A percentile compares a stretch with the other conserved stretches of the same genome.
Evolutionary conservation across 2,329 filamentous ascomycete genomes (phyloP).

Genomic region (Blastomyces parvus): DNA sequence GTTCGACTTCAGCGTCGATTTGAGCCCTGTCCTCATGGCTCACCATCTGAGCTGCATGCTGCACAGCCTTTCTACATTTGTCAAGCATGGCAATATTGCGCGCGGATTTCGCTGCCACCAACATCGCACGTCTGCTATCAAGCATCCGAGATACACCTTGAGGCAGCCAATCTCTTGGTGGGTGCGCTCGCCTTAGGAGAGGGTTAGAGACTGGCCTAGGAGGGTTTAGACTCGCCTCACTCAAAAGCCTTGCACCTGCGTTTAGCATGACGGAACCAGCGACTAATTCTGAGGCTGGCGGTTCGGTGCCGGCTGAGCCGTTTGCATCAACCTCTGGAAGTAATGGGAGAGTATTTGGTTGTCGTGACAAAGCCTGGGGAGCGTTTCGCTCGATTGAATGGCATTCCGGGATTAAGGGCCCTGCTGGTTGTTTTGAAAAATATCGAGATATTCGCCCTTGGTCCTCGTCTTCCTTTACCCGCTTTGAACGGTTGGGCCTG

Average conservation of each 20-base stretch:
- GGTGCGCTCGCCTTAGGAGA: background rate
- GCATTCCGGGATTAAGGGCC: background rate
- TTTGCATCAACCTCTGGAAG: background rate
- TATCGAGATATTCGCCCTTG: slow-evolving; percentile 4
- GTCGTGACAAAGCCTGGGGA: background rate
- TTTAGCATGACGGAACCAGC: background rate
- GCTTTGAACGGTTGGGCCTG: background rate
- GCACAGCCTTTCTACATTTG: background rate
- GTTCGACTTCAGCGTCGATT: background rate
- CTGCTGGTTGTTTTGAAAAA: slow-evolving; percentile 2
- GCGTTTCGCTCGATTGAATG: background rate
- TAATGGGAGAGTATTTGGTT: background rate
- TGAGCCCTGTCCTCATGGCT: background rate
- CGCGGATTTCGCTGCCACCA: background rate
- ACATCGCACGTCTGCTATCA: background rate
- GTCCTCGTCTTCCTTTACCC: background rate
- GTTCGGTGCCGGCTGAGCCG: too few relatives aligned
- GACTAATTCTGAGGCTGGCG: background rate
- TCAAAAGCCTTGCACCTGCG: background rate
- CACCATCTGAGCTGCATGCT: background rate
- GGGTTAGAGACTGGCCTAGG: background rate
- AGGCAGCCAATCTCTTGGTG: background rate
- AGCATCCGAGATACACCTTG: background rate
- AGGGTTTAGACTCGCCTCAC: background rate
- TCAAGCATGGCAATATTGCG: slow-evolving; percentile 1